A percentile compares a stretch with the other conserved stretches of the same genome.
These are phyloP conservation scores for Eucalyptus brandiana DNA, from an alignment of 345 rosid genomes.

Conservation along the genomic window DNA sequence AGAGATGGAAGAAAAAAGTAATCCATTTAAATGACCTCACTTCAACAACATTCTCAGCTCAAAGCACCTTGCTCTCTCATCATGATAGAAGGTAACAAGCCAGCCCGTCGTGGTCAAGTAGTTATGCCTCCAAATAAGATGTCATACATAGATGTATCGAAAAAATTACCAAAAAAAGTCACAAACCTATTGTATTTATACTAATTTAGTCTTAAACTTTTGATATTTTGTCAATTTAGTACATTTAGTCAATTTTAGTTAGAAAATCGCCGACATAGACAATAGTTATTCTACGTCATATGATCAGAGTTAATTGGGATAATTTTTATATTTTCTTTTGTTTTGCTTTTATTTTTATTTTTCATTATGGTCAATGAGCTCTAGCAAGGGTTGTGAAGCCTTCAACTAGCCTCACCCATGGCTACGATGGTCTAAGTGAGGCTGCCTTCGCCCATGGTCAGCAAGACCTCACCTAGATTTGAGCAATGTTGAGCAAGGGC, in stretches of 20 bases:
- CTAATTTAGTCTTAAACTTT: neutral
- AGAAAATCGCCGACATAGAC: rapidly evolving
- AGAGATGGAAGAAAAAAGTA: neutral
- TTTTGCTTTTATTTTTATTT: too few species aligned
- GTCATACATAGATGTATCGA: neutral
- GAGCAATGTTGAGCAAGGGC: neutral
- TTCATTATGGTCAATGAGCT: neutral
- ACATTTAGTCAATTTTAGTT: rapidly evolving
- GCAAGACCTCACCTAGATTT: neutral
- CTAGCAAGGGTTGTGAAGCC: neutral
- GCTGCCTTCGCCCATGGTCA: neutral
- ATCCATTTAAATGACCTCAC: neutral
- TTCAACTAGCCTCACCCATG: neutral
- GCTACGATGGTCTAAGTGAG: neutral
- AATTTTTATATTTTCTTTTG: too few species aligned
- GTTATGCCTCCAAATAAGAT: neutral
- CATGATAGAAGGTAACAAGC: neutral
- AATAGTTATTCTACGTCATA: rapidly evolving
- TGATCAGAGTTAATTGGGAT: rapidly evolving
- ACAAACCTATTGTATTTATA: too few species aligned
- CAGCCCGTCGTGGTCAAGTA: neutral
- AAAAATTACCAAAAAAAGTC: neutral
- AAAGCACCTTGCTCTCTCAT: neutral
- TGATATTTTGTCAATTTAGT: neutral
- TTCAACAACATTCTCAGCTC: neutral